These are phyloP conservation scores for Talaromyces nanjingensis DNA, from an alignment of 495 filamentous ascomycete species.

Conservation along the genomic window DNA sequence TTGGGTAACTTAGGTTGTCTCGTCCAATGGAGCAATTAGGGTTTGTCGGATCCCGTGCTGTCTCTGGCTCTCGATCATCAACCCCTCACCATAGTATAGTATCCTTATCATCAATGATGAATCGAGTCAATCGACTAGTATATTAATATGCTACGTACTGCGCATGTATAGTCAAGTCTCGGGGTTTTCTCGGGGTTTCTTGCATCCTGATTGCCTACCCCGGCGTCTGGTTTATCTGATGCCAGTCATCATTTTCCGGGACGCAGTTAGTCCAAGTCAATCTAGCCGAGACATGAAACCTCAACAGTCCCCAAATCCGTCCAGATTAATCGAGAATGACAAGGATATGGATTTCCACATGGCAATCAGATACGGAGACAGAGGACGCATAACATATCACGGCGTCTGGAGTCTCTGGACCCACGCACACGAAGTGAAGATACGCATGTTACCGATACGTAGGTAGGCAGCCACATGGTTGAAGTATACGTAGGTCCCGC, in stretches of 20 bases:
- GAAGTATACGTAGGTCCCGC: too few relatives aligned
- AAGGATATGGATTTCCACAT: background rate
- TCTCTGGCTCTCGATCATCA: background rate
- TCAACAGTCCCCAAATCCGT: background rate
- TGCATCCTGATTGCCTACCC: background rate
- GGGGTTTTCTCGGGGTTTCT: background rate
- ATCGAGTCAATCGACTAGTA: too few relatives aligned
- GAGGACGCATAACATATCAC: too few relatives aligned
- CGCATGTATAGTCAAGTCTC: background rate
- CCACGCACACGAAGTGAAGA: too few relatives aligned
- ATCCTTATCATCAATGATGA: too few relatives aligned
- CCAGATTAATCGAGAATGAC: background rate
- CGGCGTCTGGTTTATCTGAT: background rate
- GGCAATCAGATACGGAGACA: too few relatives aligned
- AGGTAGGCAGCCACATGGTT: too few relatives aligned
- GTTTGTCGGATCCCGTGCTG: background rate
- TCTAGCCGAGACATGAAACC: background rate
- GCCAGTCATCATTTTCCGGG: background rate
- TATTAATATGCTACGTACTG: too few relatives aligned
- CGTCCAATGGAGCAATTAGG: background rate
- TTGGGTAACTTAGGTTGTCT: background rate
- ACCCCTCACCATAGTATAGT: background rate
- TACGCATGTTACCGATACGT: too few relatives aligned
- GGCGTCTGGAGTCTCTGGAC: too few relatives aligned
- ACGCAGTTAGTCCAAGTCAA: background rate